These are phyloP conservation scores for Lobosporangium transversale DNA, from an alignment of 192 early-diverging fungal species.

Conservation along the genomic window DNA sequence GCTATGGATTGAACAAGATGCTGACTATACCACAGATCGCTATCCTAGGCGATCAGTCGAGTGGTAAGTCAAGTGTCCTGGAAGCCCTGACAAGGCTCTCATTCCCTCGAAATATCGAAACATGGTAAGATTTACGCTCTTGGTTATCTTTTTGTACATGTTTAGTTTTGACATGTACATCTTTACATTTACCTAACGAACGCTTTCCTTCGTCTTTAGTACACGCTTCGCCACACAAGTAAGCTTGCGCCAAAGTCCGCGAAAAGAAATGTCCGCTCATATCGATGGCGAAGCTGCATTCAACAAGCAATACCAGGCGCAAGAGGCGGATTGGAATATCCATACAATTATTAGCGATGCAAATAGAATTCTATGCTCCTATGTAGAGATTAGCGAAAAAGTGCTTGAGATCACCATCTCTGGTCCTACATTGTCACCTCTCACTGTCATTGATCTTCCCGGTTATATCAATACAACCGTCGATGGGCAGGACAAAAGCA, in stretches of 20 bases:
- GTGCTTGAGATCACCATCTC: constrained; percentile 49
- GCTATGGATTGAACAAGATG: constrained; percentile 42
- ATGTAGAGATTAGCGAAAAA: constrained; percentile 37
- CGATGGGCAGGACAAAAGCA: constrained; percentile 40
- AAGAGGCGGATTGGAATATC: constrained; percentile 2
- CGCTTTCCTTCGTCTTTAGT: too few species aligned
- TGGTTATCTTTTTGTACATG: too few species aligned
- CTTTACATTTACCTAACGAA: too few species aligned
- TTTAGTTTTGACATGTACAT: too few species aligned
- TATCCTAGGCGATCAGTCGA: constrained; percentile 45
- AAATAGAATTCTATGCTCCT: constrained; percentile 35
- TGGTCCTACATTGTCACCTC: constrained; percentile 35
- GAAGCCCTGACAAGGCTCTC: constrained; percentile 37
- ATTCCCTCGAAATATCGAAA: constrained; percentile 30
- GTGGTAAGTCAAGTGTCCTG: constrained; percentile 38
- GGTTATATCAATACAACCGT: constrained; percentile 46
- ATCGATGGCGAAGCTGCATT: constrained; percentile 32
- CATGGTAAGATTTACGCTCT: too few species aligned
- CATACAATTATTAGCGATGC: constrained; percentile 19
- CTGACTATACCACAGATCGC: constrained; percentile 43
- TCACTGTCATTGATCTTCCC: constrained; percentile 44
- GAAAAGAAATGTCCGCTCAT: constrained; percentile 17
- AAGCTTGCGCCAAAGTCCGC: constrained; percentile 21
- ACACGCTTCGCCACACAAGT: constrained; percentile 47
- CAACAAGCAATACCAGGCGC: constrained; percentile 13